Evolutionary conservation across 1,284 basidiomycete genomes (phyloP).

Genomic region (Heterobasidion annosum): DNA sequence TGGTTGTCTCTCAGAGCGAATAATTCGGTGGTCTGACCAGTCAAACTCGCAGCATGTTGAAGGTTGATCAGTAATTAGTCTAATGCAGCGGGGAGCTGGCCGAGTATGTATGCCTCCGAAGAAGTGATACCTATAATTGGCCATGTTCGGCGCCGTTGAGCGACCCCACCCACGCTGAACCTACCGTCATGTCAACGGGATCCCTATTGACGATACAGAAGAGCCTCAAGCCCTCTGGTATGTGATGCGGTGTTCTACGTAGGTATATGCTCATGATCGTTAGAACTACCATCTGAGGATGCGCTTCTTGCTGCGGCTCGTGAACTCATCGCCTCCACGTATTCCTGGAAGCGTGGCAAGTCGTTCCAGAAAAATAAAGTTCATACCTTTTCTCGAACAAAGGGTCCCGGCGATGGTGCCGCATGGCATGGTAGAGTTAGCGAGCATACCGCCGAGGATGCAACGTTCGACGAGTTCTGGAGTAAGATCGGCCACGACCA

Average conservation of each 20-base stretch:
- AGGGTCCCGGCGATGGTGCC: constrained; percentile 43
- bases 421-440: constrained; percentile 62
- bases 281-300: constrained; percentile 56
- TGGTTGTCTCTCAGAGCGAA: no score
- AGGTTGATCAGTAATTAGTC: no score
- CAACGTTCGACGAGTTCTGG: constrained; percentile 68
- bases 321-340: constrained; percentile 43
- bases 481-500: constrained; percentile 55
- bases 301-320: constrained; percentile 42
- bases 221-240: constrained; percentile 31
- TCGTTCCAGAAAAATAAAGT: constrained; percentile 42
- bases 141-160: no score
- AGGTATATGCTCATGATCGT: not conserved
- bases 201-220: constrained; percentile 9
- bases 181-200: constrained; percentile 7
- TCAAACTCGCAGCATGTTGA: no score
- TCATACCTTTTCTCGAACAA: constrained; percentile 42
- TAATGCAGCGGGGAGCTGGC: no score
- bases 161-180: no score
- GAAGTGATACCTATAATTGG: no score
- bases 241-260: constrained; percentile 6
- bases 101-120: no score
- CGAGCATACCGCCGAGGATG: constrained; percentile 52
- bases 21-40: no score
- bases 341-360: constrained; percentile 60